These are phyloP conservation scores for Coemansia brasiliensis DNA, from an alignment of 192 early-diverging fungal genomes.

Conservation along the genomic window DNA sequence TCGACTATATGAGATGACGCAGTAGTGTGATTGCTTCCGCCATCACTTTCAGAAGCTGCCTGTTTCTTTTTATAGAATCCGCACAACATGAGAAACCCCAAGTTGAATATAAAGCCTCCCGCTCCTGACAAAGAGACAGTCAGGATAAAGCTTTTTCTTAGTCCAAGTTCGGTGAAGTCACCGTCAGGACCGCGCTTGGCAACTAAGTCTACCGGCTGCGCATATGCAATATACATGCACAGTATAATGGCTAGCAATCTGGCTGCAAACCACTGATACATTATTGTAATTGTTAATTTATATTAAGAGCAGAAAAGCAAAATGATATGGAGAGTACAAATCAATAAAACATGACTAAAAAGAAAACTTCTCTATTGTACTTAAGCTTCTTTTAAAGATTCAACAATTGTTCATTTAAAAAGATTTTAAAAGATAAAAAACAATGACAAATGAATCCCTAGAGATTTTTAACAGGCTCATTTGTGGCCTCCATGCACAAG, in stretches of 20 bases:
- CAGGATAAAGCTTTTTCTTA: neutral
- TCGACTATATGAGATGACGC: no score
- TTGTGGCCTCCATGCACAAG: no score
- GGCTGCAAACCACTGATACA: no score
- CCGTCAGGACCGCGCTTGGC: neutral
- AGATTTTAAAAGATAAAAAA: conserved; percentile 2
- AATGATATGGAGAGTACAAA: neutral
- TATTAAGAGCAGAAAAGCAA: neutral
- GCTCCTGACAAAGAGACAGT: neutral
- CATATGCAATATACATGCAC: neutral
- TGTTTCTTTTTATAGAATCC: neutral
- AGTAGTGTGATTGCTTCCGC: no score
- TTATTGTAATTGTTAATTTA: neutral
- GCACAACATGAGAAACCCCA: neutral
- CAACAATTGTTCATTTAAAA: neutral
- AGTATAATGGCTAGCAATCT: no score
- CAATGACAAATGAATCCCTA: neutral
- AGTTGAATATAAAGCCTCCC: neutral
- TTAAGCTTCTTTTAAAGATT: no score
- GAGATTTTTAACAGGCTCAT: no score
- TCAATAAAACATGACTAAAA: neutral
- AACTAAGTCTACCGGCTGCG: neutral
- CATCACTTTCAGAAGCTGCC: no score
- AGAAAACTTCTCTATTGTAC: no score
- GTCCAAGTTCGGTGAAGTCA: neutral